A percentile compares a stretch with the other conserved stretches of the same genome.
Conservation (phyloP, 768 basidiomycete species). For the Pisolithus marmoratus region DNA sequence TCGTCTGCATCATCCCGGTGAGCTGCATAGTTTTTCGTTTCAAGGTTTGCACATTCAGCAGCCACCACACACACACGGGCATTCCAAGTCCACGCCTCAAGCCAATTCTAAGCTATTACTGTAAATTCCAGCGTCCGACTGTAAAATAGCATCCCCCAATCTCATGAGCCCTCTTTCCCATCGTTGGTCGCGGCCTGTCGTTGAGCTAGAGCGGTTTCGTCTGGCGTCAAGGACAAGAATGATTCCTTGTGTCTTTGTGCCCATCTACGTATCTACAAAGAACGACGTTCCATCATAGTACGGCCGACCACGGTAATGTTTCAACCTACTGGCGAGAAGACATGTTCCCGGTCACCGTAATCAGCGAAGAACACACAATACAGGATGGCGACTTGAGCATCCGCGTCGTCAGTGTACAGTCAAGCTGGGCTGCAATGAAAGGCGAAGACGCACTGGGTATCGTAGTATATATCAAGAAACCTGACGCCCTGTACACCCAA, state of each 20-base stretch:
- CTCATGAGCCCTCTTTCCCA: not conserved
- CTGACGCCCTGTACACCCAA: slow-evolving; percentile 52
- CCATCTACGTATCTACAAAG: slow-evolving; percentile 54
- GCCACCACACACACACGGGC: not conserved
- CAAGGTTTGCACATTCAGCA: slow-evolving; percentile 44
- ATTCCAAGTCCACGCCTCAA: not conserved
- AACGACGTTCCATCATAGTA: not conserved
- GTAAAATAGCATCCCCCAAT: too few species aligned
- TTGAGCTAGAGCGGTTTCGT: slow-evolving; percentile 35
- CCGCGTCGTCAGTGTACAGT: not conserved
- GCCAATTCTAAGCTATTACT: too few species aligned
- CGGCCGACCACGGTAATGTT: not conserved
- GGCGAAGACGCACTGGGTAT: slow-evolving; percentile 44
- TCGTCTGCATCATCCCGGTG: slow-evolving; percentile 55
- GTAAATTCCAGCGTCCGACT: too few species aligned
- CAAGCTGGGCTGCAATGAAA: not conserved
- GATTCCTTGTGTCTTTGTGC: slow-evolving; percentile 39
- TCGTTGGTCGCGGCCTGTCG: not conserved
- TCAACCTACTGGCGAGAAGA: slow-evolving; percentile 56
- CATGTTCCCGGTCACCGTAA: slow-evolving; percentile 67
- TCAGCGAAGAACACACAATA: slow-evolving; percentile 62
- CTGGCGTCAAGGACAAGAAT: slow-evolving; percentile 55
- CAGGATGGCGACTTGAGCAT: slow-evolving; percentile 40
- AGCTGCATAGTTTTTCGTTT: slow-evolving; percentile 69
- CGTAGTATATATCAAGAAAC: slow-evolving; percentile 46